These are phyloP conservation scores for Tolypocladium tropicale DNA, from an alignment of 2,329 filamentous ascomycete genomes.

Conservation along the genomic window DNA sequence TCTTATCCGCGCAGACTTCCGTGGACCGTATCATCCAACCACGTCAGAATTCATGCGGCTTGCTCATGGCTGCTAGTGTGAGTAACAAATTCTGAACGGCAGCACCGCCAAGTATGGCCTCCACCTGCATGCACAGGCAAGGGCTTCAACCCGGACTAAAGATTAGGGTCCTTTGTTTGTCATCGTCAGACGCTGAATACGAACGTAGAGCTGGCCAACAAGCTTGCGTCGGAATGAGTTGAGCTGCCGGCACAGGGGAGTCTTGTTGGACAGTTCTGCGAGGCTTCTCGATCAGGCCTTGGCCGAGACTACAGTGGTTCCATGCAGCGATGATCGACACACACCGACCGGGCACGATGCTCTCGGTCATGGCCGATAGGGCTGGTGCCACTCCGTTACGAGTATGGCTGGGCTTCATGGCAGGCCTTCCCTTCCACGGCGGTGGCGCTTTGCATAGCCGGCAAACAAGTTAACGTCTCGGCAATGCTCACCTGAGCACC, in stretches of 20 bases:
- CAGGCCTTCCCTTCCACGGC: too few relatives aligned
- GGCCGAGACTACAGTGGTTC: neutral
- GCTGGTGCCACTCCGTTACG: too few relatives aligned
- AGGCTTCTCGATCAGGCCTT: neutral
- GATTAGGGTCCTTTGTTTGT: too few relatives aligned
- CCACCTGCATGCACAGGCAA: neutral
- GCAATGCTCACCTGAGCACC: neutral
- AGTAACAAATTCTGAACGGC: neutral
- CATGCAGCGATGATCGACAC: neutral
- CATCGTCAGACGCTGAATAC: neutral
- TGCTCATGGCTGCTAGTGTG: too few relatives aligned
- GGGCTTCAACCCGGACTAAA: neutral
- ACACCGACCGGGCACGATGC: neutral
- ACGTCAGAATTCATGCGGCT: too few relatives aligned
- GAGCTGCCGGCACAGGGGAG: too few relatives aligned
- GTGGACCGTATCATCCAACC: too few relatives aligned
- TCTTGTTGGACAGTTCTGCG: neutral
- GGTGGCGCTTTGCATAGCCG: neutral
- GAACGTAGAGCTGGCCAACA: neutral
- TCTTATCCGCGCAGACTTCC: neutral
- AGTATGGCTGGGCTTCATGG: neutral
- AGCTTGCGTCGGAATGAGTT: neutral
- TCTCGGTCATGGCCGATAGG: neutral
- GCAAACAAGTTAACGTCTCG: neutral
- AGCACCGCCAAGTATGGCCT: neutral